phyloP scores from a whole-genome alignment of 345 rosid genomes.

The Cardamine occulta region DNA sequence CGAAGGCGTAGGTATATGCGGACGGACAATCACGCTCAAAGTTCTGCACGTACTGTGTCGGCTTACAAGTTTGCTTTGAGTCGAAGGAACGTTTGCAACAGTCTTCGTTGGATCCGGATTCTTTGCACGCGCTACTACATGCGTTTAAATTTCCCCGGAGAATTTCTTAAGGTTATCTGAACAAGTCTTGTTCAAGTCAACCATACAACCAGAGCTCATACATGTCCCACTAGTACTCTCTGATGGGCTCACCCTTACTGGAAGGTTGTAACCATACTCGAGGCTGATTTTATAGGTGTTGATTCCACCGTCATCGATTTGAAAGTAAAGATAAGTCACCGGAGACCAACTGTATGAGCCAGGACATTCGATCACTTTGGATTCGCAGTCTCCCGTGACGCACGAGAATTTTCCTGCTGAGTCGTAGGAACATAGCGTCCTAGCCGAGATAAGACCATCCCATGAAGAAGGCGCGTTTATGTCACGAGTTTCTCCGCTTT shows the following conservation, averaged over 20 bases:
- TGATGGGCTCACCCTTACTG: constrained; percentile 12
- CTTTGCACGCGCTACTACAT: constrained; percentile 1
- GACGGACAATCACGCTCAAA: constrained; percentile 25
- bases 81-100: constrained; percentile 20
- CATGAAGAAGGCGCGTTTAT: constrained; percentile 21
- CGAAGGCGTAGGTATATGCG: constrained; percentile 17
- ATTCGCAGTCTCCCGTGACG: constrained; percentile 31
- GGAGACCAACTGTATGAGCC: background rate
- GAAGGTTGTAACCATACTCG: constrained; percentile 38
- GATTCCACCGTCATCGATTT: background rate
- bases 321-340: constrained; percentile 7
- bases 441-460: constrained; percentile 30
- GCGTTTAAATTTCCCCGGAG: background rate
- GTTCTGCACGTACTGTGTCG: constrained; percentile 19
- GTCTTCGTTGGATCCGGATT: background rate
- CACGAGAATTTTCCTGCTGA: constrained; percentile 2
- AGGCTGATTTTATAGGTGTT: constrained; percentile 13
- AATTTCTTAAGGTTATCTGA: constrained; percentile 24
- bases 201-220: constrained; percentile 26
- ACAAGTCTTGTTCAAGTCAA: constrained; percentile 26
- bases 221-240: background rate
- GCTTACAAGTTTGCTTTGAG: constrained; percentile 36
- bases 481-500: constrained; percentile 13
- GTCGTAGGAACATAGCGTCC: constrained; percentile 23
- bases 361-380: constrained; percentile 5